Evolutionary conservation across 129 eudicot genomes (phyloP).

Genomic region (Helichrysum umbraculigerum): DNA sequence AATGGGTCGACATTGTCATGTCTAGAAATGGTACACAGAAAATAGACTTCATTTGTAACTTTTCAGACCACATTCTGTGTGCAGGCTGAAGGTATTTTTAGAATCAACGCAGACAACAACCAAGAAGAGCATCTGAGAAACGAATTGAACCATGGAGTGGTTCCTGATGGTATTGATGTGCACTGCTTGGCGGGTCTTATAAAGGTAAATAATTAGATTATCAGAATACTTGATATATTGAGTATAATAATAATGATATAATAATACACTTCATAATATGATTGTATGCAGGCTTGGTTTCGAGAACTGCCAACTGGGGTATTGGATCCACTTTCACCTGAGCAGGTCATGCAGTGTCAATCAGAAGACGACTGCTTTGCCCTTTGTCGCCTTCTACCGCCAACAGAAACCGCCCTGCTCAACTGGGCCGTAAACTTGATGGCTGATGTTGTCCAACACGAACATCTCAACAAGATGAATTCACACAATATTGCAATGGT

Average conservation of each 20-base stretch:
- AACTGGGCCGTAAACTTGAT: constrained; percentile 95
- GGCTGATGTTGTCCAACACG: constrained; percentile 91
- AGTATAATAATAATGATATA: not conserved
- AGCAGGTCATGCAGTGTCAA: constrained; percentile 80
- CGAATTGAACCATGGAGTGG: constrained; percentile 66
- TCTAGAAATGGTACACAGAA: not conserved
- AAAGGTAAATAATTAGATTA: constrained; percentile 45
- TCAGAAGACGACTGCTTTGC: constrained; percentile 76
- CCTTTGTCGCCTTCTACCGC: constrained; percentile 76
- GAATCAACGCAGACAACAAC: constrained; percentile 81
- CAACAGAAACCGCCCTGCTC: constrained; percentile 74
- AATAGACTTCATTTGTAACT: not conserved
- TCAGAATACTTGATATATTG: not conserved
- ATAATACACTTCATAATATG: not conserved
- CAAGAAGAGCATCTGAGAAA: constrained; percentile 86
- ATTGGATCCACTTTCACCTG: constrained; percentile 76
- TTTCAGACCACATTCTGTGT: not conserved
- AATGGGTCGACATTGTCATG: not conserved
- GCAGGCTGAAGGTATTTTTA: constrained; percentile 96
- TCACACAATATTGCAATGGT: constrained; percentile 89
- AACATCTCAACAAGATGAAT: constrained; percentile 84
- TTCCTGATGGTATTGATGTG: constrained; percentile 80
- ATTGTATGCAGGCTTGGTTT: constrained; percentile 77
- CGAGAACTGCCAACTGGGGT: constrained; percentile 89
- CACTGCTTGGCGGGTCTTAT: constrained; percentile 95